Percentiles rank a stretch among this genome's conserved stretches.
Evolutionary conservation across 2,329 filamentous ascomycete species (phyloP).

Genomic region (Nemania serpens): DNA sequence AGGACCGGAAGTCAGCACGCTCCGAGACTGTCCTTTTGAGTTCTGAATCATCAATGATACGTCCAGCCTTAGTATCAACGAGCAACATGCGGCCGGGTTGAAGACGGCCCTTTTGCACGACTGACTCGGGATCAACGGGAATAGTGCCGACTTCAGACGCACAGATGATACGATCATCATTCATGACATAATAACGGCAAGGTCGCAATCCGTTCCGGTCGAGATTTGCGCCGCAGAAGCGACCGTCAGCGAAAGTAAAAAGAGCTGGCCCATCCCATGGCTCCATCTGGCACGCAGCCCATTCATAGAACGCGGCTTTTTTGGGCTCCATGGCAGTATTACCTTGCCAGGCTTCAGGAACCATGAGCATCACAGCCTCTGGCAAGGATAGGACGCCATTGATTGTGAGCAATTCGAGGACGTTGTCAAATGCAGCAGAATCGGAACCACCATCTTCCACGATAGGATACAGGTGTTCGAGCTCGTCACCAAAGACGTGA

Average conservation of each 20-base stretch:
- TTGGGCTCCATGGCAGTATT: conserved; percentile 90
- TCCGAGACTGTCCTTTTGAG: conserved; percentile 87
- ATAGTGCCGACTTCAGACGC: conserved; percentile 97
- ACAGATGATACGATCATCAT: conserved; percentile 96
- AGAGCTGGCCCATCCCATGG: conserved; percentile 96
- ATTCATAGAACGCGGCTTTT: conserved; percentile 97
- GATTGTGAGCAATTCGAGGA: conserved; percentile 89
- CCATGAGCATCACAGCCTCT: conserved; percentile 98
- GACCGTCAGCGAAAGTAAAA: conserved; percentile 95
- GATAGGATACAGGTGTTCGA: conserved; percentile 89
- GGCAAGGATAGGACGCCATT: conserved; percentile 94
- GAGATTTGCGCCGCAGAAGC: conserved; percentile 95
- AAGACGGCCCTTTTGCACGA: conserved; percentile 90
- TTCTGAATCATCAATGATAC: conserved; percentile 93
- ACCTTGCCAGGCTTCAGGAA: conserved; percentile 96
- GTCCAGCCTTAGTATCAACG: conserved; percentile 85
- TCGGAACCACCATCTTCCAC: conserved; percentile 97
- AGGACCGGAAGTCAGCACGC: conserved; percentile 84
- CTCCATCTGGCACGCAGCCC: conserved; percentile 98
- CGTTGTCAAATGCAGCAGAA: conserved; percentile 96
- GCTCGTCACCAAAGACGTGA: conserved; percentile 87
- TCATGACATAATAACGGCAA: conserved; percentile 95
- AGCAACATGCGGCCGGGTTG: conserved; percentile 96
- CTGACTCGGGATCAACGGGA: conserved; percentile 82
- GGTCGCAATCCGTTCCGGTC: conserved; percentile 94